A percentile compares a stretch with the other conserved stretches of the same genome.
phyloP scores from a whole-genome alignment of 805 yeast species.

The Sugiyamaella chiloensis region DNA sequence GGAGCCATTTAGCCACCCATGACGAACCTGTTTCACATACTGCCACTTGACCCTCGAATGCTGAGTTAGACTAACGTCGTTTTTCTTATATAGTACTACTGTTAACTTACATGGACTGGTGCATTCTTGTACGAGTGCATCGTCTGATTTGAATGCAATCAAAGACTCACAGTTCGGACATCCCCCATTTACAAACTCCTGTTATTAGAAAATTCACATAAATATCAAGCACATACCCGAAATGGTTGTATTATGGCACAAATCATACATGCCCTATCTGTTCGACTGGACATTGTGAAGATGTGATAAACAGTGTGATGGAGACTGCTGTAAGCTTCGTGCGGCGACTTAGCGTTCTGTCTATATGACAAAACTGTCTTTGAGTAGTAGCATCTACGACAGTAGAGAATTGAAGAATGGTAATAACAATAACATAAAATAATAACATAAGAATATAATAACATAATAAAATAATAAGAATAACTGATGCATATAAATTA shows the following conservation, averaged over 20 bases:
- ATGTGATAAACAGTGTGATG: too few relatives aligned
- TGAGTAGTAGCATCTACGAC: too few relatives aligned
- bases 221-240: conserved; percentile 41
- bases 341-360: too few relatives aligned
- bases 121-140: conserved; percentile 80
- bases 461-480: too few relatives aligned
- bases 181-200: conserved; percentile 75
- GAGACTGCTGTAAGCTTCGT: too few relatives aligned
- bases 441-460: too few relatives aligned
- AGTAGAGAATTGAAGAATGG: too few relatives aligned
- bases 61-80: conserved; percentile 17
- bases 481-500: background rate
- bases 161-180: conserved; percentile 96
- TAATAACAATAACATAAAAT: too few relatives aligned
- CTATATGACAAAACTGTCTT: too few relatives aligned
- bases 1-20: conserved; percentile 93
- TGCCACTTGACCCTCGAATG: conserved; percentile 93
- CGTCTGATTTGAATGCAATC: conserved; percentile 74
- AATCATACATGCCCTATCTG: conserved; percentile 94
- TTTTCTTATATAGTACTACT: background rate
- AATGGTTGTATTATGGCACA: conserved; percentile 90
- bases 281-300: conserved; percentile 52
- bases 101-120: conserved; percentile 68
- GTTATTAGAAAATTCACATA: conserved; percentile 1
- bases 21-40: conserved; percentile 78